Evolutionary conservation across 805 yeast species (phyloP), one percentile per base, ranked within the genome.

Genomic region (Saturnispora halmiae): DNA sequence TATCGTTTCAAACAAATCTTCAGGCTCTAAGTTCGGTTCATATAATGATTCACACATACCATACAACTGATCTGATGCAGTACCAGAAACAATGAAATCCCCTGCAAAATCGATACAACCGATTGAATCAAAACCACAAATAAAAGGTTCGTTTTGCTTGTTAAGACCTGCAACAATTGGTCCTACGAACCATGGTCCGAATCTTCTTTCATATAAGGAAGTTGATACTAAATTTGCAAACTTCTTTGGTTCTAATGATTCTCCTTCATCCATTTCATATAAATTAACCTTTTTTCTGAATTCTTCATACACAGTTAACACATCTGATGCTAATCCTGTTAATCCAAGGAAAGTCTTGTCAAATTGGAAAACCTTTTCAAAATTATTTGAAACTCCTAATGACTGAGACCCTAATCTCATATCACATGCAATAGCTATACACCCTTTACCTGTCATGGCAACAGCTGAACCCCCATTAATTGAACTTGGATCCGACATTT

Each of bases 41-140:
- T 87, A 94, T 44, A 92, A 70, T 10, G 94, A 75, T 66, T 92
- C 99, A 65, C 98, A 94, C 96, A 92, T 90, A 62, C 99, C 99
- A 58, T 81, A 92, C 43, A 92, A 70, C 67, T 92, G 98, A 58
- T 90, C 95, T n/a, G 86, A 65, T 5, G 96, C 96, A 2, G 98
- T 92, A 44, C 99, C 99, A 47, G 87, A 71, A 14, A 92, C 98
- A 25, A 85, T 85, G 59, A 92, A 92, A 64, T 92, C 98, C 52
- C 85, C 75, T 40, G 96, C 94, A 54, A 73, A 83, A 61, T 92
- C 97, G 51, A 92, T 87, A 66, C 96, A 86, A 11, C 99, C 99
- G 58, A 92, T 92, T 49, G 82, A 74, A 65, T 92, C 99, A 63
- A 90, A 90, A 4, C 95, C 94, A 58, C 97, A 92, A 45, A 92